A percentile compares a stretch with the other conserved stretches of the same genome.
Evolutionary conservation across 2,329 filamentous ascomycete genomes (phyloP).

Genomic region (Fusarium sp.): DNA sequence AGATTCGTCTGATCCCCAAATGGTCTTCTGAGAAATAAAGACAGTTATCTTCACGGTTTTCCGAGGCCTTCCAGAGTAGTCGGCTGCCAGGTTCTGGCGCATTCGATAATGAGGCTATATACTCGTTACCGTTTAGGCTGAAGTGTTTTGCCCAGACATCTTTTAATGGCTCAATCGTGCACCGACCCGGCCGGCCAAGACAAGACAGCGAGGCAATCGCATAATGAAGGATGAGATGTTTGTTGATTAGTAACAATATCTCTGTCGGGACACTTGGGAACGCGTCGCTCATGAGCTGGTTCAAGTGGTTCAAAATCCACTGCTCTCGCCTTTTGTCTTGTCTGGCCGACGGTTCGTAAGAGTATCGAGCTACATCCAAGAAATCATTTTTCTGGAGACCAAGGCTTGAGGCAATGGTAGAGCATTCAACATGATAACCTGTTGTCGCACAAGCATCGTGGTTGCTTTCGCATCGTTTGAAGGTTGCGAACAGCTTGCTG

Average conservation of each 20-base stretch:
- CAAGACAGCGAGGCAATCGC: slow-evolving; percentile 12
- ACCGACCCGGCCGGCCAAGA: neutral
- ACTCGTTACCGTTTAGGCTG: slow-evolving; percentile 22
- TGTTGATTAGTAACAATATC: slow-evolving; percentile 4
- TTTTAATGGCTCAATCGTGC: slow-evolving; percentile 5
- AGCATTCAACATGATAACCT: slow-evolving; percentile 26
- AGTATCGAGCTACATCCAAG: slow-evolving; percentile 6
- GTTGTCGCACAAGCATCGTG: slow-evolving; percentile 19
- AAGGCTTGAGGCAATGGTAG: slow-evolving; percentile 5
- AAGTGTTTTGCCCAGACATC: slow-evolving; percentile 27
- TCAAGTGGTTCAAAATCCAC: slow-evolving; percentile 12
- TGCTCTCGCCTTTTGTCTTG: slow-evolving; percentile 15
- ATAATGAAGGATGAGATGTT: slow-evolving; percentile 16
- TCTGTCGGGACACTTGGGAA: slow-evolving; percentile 15
- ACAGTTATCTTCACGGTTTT: neutral
- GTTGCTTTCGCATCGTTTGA: slow-evolving; percentile 17
- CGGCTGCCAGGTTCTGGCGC: neutral
- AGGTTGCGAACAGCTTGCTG: slow-evolving; percentile 5
- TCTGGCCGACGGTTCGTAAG: slow-evolving; percentile 17
- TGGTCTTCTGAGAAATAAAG: slow-evolving; percentile 29
- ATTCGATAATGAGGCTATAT: slow-evolving; percentile 27
- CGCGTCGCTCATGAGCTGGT: neutral
- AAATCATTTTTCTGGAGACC: slow-evolving; percentile 2
- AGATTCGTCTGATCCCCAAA: slow-evolving; percentile 24
- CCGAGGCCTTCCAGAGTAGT: neutral